These are phyloP conservation scores for Paxillus ammoniavirescens DNA, from an alignment of 768 basidiomycete species.

Conservation along the genomic window DNA sequence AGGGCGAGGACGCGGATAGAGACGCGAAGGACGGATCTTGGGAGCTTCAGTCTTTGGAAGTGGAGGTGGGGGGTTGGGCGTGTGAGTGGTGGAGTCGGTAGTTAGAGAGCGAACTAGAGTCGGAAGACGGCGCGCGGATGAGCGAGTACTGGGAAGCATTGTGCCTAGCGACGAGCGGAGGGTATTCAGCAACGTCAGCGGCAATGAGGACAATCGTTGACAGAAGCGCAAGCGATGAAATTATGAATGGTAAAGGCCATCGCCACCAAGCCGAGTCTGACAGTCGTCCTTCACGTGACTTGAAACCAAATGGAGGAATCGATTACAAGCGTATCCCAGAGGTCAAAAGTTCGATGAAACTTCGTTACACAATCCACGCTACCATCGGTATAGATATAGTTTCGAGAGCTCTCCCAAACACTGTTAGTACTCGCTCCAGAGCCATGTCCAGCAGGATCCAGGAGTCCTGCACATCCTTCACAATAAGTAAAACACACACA, in stretches of 20 bases:
- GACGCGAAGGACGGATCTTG: slow-evolving; percentile 34
- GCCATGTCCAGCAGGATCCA: slow-evolving; percentile 15
- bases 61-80: slow-evolving; percentile 26
- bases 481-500: slow-evolving; percentile 5
- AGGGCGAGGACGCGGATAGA: slow-evolving; percentile 45
- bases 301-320: not conserved
- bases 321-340: too few species aligned
- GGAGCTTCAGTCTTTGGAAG: slow-evolving; percentile 28
- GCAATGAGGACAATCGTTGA: not conserved
- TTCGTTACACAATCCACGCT: not conserved
- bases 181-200: slow-evolving; percentile 9
- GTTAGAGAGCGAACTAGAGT: slow-evolving; percentile 20
- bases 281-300: slow-evolving; percentile 10
- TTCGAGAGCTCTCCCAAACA: not conserved
- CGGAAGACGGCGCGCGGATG: slow-evolving; percentile 12
- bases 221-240: not conserved
- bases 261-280: not conserved
- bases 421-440: slow-evolving; percentile 3
- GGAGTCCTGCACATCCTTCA: not conserved
- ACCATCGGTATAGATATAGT: not conserved
- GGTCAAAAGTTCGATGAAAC: not conserved
- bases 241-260: not conserved
- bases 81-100: slow-evolving; percentile 27
- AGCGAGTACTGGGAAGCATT: slow-evolving; percentile 25
- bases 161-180: slow-evolving; percentile 12